Conservation (phyloP, 257 asterid genomes). For the Scutellaria baicalensis region DNA sequence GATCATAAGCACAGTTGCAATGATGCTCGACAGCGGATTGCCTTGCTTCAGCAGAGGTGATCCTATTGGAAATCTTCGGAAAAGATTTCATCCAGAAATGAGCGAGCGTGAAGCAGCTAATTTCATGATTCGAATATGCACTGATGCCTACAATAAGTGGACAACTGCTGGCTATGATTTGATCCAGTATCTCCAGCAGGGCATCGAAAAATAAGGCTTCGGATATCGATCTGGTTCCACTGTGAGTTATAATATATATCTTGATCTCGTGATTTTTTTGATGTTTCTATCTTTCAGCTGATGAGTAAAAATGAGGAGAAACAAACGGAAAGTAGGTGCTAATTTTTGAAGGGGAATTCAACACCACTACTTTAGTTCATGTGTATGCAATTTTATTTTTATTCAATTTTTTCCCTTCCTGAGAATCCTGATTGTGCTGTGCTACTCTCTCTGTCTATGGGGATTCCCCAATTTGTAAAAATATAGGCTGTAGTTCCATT, state of each 20-base stretch:
- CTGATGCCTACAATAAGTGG: conserved; percentile 97
- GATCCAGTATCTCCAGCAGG: conserved; percentile 97
- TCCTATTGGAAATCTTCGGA: conserved; percentile 92
- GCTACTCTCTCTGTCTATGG: neutral
- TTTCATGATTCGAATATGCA: conserved; percentile 81
- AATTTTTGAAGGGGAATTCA: conserved; percentile 4
- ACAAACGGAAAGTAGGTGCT: neutral
- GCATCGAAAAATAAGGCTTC: conserved; percentile 74
- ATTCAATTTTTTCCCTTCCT: neutral
- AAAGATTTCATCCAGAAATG: conserved; percentile 97
- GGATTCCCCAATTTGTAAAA: conserved; percentile 23
- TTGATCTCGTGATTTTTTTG: conserved; percentile 8
- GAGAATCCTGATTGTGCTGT: neutral
- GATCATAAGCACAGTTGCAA: conserved; percentile 59
- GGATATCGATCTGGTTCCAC: neutral
- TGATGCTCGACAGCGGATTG: conserved; percentile 94
- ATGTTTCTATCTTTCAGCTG: conserved; percentile 1
- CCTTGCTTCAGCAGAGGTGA: conserved; percentile 99
- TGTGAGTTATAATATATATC: conserved; percentile 11
- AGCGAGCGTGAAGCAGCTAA: conserved; percentile 97
- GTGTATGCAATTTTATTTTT: neutral
- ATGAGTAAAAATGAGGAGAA: conserved; percentile 11
- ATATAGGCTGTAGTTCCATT: conserved; percentile 18
- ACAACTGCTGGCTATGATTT: conserved; percentile 93
- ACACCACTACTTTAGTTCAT: conserved; percentile 5